These are phyloP conservation scores for Cyberlindnera japonica DNA, from an alignment of 805 yeast genomes.

Conservation along the genomic window DNA sequence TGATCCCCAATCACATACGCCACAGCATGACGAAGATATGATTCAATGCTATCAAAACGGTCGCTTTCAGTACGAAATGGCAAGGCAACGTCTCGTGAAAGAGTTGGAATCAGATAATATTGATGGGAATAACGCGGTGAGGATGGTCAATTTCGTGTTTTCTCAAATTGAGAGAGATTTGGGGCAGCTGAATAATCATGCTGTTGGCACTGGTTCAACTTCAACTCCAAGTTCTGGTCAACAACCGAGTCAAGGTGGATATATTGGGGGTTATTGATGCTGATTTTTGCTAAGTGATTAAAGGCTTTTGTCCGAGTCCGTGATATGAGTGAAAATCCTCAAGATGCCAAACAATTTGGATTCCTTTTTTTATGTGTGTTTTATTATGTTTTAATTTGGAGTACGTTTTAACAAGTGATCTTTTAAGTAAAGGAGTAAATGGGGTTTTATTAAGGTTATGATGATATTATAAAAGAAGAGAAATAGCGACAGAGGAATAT, in stretches of 20 bases:
- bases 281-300: not conserved
- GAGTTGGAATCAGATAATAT: constrained; percentile 16
- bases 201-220: not conserved
- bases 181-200: not conserved
- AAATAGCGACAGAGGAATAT: too few relatives aligned
- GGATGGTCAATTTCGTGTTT: constrained; percentile 21
- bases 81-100: constrained; percentile 15
- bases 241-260: not conserved
- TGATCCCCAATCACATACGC: not conserved
- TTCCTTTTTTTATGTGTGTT: not conserved
- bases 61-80: constrained; percentile 22
- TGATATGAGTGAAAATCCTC: too few relatives aligned
- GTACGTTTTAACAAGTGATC: not conserved
- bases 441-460: too few relatives aligned
- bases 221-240: not conserved
- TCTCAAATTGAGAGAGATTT: constrained; percentile 23
- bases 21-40: constrained; percentile 4
- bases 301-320: not conserved
- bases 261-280: not conserved
- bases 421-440: too few relatives aligned
- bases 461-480: too few relatives aligned
- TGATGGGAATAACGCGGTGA: constrained; percentile 11
- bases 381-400: not conserved
- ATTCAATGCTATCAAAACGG: constrained; percentile 21
- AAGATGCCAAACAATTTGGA: not conserved